Percentiles rank a stretch among this genome's conserved stretches.
These are phyloP conservation scores for Sporothrix sp. DNA, from an alignment of 2,329 filamentous ascomycete genomes.

Conservation along the genomic window DNA sequence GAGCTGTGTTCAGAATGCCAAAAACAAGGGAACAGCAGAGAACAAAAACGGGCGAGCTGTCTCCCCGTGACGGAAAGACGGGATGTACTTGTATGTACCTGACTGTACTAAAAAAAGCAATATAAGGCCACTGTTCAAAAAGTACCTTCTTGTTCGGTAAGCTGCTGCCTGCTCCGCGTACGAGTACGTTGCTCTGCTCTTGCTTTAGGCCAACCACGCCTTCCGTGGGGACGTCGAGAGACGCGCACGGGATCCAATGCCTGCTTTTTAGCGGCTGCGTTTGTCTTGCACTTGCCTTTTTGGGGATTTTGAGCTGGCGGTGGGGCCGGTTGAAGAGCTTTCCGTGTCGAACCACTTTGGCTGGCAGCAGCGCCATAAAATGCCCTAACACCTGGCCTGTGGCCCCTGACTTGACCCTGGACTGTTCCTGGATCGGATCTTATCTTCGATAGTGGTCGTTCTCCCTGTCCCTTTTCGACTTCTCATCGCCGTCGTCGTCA, in stretches of 20 bases:
- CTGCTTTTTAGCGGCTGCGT: neutral
- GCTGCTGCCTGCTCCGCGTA: no score
- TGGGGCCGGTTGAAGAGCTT: conserved; percentile 11
- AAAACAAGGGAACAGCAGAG: no score
- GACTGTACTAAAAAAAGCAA: no score
- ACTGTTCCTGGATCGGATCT: conserved; percentile 15
- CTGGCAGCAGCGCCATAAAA: neutral
- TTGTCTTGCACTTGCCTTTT: neutral
- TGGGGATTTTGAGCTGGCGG: neutral
- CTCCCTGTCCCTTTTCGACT: neutral
- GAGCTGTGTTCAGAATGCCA: no score
- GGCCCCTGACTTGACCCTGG: neutral
- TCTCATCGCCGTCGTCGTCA: neutral
- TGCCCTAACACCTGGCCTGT: neutral
- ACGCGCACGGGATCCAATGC: neutral
- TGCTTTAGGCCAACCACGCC: no score
- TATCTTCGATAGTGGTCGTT: conserved; percentile 7
- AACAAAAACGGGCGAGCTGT: no score
- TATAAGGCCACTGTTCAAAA: no score
- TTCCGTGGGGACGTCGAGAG: neutral
- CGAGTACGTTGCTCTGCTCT: no score
- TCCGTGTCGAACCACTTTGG: conserved; percentile 15
- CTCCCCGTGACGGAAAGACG: no score
- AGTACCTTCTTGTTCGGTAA: no score
- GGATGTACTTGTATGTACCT: neutral